Conservation (phyloP, 108 stramenopile species). For the Schizochytrium sp. region DNA sequence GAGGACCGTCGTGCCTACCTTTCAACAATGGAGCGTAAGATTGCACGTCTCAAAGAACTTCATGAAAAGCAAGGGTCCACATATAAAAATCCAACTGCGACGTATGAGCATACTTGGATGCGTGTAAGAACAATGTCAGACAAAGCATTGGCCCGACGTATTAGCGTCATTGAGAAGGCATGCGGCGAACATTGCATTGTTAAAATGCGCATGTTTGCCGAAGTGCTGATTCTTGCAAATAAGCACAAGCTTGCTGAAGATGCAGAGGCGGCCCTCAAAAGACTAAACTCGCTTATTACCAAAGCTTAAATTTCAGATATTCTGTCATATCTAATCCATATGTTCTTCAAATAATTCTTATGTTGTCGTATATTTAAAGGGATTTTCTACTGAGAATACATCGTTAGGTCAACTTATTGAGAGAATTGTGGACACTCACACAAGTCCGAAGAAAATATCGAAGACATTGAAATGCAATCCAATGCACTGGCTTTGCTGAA, state of each 20-base stretch:
- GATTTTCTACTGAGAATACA: too few species aligned
- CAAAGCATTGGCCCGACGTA: background rate
- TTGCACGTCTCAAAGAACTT: slow-evolving; percentile 33
- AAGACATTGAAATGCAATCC: too few species aligned
- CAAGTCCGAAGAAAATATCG: too few species aligned
- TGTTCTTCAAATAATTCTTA: background rate
- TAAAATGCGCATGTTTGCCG: slow-evolving; percentile 59
- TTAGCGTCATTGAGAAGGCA: background rate
- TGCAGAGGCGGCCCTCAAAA: slow-evolving; percentile 44
- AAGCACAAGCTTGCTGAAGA: slow-evolving; percentile 26
- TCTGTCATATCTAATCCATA: background rate
- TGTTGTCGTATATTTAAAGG: background rate
- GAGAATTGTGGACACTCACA: too few species aligned
- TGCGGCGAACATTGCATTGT: slow-evolving; percentile 60
- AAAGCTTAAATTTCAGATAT: background rate
- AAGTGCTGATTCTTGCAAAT: slow-evolving; percentile 39
- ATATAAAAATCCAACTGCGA: slow-evolving; percentile 49
- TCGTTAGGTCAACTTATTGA: too few species aligned
- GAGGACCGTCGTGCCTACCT: background rate
- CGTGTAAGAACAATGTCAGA: slow-evolving; percentile 49
- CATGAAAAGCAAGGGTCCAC: background rate
- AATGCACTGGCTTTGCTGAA: too few species aligned
- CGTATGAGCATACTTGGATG: slow-evolving; percentile 61
- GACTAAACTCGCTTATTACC: background rate
- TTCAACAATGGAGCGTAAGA: slow-evolving; percentile 24